Percentiles rank a stretch among this genome's conserved stretches.
Evolutionary conservation across 2,329 filamentous ascomycete genomes (phyloP).

Genomic region (Colletotrichum truncatum): DNA sequence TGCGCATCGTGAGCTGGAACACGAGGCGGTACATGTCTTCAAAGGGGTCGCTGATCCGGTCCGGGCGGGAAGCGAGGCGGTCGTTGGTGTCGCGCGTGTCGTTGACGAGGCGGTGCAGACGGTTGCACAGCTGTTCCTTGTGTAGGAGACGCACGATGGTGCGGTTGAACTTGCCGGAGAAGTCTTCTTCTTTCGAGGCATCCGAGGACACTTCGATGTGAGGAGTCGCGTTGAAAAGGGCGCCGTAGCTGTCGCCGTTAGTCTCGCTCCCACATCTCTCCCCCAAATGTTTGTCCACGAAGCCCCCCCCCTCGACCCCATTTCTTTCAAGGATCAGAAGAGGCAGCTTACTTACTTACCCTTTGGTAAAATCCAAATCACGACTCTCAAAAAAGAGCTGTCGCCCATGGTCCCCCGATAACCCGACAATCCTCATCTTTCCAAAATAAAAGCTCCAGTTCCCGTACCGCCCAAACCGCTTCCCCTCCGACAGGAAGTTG

Average conservation of each 20-base stretch:
- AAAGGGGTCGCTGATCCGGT: slow-evolving; percentile 58
- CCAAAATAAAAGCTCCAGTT: slow-evolving; percentile 61
- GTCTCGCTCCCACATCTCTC: background rate
- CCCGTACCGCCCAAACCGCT: slow-evolving; percentile 43
- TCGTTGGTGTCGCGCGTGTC: slow-evolving; percentile 51
- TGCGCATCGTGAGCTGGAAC: slow-evolving; percentile 66
- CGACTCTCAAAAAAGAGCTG: slow-evolving; percentile 55
- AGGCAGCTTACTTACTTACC: slow-evolving; percentile 41
- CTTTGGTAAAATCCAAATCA: slow-evolving; percentile 52
- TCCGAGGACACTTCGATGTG: slow-evolving; percentile 27
- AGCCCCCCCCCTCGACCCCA: background rate
- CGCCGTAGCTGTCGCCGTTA: slow-evolving; percentile 35
- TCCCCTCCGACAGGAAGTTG: slow-evolving; percentile 51
- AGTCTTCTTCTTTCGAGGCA: slow-evolving; percentile 26
- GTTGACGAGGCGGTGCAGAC: slow-evolving; percentile 51
- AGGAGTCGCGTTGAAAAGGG: slow-evolving; percentile 42
- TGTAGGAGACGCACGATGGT: slow-evolving; percentile 45
- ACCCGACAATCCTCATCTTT: slow-evolving; percentile 50
- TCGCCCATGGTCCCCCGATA: slow-evolving; percentile 52
- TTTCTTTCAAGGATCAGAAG: background rate
- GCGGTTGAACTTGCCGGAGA: slow-evolving; percentile 37
- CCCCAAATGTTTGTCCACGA: background rate
- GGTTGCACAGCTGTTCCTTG: slow-evolving; percentile 45
- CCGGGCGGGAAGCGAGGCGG: slow-evolving; percentile 37
- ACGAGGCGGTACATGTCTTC: slow-evolving; percentile 61